These are phyloP conservation scores for Fraxinus greggii DNA, from an alignment of 305 asterid genomes.

Conservation along the genomic window DNA sequence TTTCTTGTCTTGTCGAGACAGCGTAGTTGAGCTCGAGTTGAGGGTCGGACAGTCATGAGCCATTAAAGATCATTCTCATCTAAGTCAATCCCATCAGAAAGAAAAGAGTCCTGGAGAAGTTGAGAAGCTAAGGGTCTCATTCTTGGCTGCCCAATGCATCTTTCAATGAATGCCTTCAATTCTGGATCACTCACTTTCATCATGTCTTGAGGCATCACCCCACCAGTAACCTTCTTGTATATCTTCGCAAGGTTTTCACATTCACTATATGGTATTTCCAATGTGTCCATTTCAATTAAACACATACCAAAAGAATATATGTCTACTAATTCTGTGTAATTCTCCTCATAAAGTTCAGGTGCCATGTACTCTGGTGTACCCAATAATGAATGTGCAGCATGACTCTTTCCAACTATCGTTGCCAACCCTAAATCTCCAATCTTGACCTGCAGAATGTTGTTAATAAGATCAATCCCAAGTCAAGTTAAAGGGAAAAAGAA, in stretches of 20 bases:
- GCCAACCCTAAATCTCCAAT: slow-evolving; percentile 54
- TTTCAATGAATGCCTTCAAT: slow-evolving; percentile 46
- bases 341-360: slow-evolving; percentile 48
- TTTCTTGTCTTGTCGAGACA: background rate
- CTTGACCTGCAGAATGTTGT: slow-evolving; percentile 34
- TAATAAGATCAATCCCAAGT: background rate
- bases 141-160: slow-evolving; percentile 39
- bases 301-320: slow-evolving; percentile 53
- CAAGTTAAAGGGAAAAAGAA: too few relatives aligned
- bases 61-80: slow-evolving; percentile 20
- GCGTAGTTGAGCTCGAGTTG: background rate
- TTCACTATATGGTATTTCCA: slow-evolving; percentile 43
- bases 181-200: slow-evolving; percentile 42
- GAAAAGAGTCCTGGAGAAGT: slow-evolving; percentile 37
- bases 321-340: slow-evolving; percentile 38
- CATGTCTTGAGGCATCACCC: slow-evolving; percentile 46
- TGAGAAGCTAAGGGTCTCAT: slow-evolving; percentile 43
- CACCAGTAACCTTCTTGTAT: slow-evolving; percentile 46
- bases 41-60: background rate
- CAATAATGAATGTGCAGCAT: slow-evolving; percentile 43
- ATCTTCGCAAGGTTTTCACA: slow-evolving; percentile 45
- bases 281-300: slow-evolving; percentile 43
- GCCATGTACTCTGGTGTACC: slow-evolving; percentile 60
- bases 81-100: slow-evolving; percentile 37
- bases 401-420: slow-evolving; percentile 42